phyloP scores from a whole-genome alignment of 495 filamentous ascomycete species.

The Neurospora discreta region DNA sequence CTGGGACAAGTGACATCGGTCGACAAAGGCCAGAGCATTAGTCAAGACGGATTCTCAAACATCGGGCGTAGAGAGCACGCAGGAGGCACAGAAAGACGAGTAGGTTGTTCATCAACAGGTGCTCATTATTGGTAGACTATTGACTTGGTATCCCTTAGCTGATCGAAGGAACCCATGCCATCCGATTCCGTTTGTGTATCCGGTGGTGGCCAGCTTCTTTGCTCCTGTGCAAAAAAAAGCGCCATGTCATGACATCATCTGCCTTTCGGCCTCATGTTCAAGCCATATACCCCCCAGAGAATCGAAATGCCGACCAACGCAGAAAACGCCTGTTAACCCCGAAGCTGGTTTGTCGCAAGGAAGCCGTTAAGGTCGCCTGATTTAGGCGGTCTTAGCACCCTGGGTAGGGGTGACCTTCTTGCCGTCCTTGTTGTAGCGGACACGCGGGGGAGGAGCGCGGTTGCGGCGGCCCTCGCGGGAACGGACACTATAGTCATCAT shows the following conservation, averaged over 20 bases:
- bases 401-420: constrained; percentile 98
- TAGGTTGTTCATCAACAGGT: constrained; percentile 15
- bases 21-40: not conserved
- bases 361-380: not conserved
- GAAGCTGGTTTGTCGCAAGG: constrained; percentile 6
- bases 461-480: constrained; percentile 96
- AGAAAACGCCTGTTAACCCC: constrained; percentile 11
- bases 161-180: constrained; percentile 10
- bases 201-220: constrained; percentile 10
- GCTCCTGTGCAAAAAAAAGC: constrained; percentile 14
- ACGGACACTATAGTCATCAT: constrained; percentile 62
- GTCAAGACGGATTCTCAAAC: not conserved
- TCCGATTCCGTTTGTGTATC: constrained; percentile 8
- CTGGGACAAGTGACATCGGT: not conserved
- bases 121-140: constrained; percentile 24
- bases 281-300: constrained; percentile 6
- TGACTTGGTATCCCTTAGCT: constrained; percentile 14
- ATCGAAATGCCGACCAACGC: constrained; percentile 18
- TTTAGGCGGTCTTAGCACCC: constrained; percentile 31
- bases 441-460: constrained; percentile 91
- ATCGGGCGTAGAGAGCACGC: not conserved
- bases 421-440: constrained; percentile 99
- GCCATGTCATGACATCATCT: constrained; percentile 19
- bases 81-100: not conserved
- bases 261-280: constrained; percentile 9